Base-by-base conservation (phyloP, 495 filamentous ascomycete species). In the Ascobolus immersus region DNA sequence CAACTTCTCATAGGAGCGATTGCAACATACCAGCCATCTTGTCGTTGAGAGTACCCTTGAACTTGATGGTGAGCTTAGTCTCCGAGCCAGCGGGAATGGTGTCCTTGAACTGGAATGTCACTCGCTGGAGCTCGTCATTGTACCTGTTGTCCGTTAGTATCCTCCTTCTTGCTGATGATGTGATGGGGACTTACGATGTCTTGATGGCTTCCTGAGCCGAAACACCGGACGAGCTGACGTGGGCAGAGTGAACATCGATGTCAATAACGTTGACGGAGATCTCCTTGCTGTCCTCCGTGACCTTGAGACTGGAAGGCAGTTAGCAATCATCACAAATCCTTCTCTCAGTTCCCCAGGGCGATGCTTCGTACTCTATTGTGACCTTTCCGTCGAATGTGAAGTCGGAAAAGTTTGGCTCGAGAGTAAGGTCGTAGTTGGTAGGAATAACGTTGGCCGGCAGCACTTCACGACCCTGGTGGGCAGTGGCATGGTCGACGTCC, bases 191-290 rank as follows among this genome's bases (percentile, higher is more conserved):
- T 44, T 37, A 61, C 51, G 51, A 58, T 29, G 58, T 47, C 21
- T 26, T 21, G 4, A 22, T 21, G 9, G 46, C 39, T 5, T 29
- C 33, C 21, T 41, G 13, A 9, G 56, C 55, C 22, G 44, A 42
- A 5, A 58, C 61, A 19, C 53, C 67, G 21, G 61, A 62, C 14
- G n/a, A 17, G 12, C 52, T 57, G 44, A 96, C 54, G 28, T 62
- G 67, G 40, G 73, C 75, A 37, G 60, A 68, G 49, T 84, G 70
- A 42, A 93, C 77, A 17, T 84, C 68, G 43, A 96, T 60, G 44
- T 93, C 75, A 41, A 79, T 57, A 33, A 76, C 71, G 53, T 96
- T 90, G 40, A 96, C 66, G 22, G 79, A 69, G 47, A 96, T 71
- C 17, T 77, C 79, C 42, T 60, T 78, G 40, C 77, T 75, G 43